Evolutionary conservation across 139 green algal species (phyloP).

Genomic region (Desmodesmus armatus): DNA sequence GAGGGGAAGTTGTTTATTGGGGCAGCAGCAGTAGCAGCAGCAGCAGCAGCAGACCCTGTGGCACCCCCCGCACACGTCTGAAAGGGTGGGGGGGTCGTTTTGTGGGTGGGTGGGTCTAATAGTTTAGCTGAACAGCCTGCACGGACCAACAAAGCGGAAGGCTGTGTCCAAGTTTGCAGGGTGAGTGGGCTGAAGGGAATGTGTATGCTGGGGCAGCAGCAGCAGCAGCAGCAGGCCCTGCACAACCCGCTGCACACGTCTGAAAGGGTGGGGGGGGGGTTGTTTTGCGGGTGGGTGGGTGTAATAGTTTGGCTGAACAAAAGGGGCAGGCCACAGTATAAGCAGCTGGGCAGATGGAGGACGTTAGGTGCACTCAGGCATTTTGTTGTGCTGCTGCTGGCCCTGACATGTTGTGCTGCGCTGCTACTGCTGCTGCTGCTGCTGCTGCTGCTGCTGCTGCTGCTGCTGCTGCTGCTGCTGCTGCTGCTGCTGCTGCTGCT

Average conservation of each 20-base stretch:
- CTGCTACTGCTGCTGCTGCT: no score
- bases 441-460: no score
- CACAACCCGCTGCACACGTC: background rate
- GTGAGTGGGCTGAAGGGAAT: background rate
- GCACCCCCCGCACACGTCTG: background rate
- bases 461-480: no score
- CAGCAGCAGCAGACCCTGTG: no score
- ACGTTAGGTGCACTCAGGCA: no score
- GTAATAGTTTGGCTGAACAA: no score
- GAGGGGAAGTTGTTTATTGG: background rate
- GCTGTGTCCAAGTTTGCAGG: background rate
- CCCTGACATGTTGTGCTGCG: no score
- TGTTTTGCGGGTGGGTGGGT: no score
- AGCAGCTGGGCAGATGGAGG: background rate
- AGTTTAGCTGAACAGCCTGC: conserved; percentile 13
- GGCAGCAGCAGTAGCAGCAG: background rate
- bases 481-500: no score
- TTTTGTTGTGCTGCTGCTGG: background rate
- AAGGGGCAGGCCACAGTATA: background rate
- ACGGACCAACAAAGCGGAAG: background rate
- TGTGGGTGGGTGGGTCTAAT: no score
- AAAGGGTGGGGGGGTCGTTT: no score
- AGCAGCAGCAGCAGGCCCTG: background rate
- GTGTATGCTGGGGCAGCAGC: background rate
- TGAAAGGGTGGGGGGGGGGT: no score